Percentiles rank a stretch among this genome's conserved stretches.
Conservation (phyloP, 2,329 filamentous ascomycete species). For the Fusarium goolgardi region DNA sequence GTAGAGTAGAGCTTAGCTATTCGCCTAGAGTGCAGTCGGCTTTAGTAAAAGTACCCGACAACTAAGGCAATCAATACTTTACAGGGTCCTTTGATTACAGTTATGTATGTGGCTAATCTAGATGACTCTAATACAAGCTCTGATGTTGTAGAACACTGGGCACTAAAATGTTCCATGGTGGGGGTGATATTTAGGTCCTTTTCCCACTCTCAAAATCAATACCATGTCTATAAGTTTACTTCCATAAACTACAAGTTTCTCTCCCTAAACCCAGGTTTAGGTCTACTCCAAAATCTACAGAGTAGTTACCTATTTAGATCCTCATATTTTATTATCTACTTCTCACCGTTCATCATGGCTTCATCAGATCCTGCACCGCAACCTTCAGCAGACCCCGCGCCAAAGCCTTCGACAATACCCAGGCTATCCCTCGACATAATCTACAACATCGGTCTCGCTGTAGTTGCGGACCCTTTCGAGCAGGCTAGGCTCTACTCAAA, state of each 20-base stretch:
- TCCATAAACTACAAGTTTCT: neutral
- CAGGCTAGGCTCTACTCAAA: neutral
- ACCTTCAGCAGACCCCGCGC: neutral
- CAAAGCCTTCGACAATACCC: constrained; percentile 2
- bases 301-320: neutral
- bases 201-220: constrained; percentile 1
- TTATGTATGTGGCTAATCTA: neutral
- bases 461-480: neutral
- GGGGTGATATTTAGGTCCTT: constrained; percentile 3
- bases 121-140: neutral
- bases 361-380: neutral
- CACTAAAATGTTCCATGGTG: neutral
- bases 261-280: no score
- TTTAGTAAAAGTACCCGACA: no score
- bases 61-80: neutral
- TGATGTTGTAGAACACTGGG: neutral
- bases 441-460: constrained; percentile 18
- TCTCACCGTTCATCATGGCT: constrained; percentile 9
- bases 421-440: constrained; percentile 31
- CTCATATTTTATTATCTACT: neutral
- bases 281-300: neutral
- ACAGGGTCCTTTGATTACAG: neutral
- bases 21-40: neutral
- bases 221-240: neutral
- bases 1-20: neutral